Evolutionary conservation across 2,329 filamentous ascomycete genomes (phyloP).

Genomic region (Fusarium sp.): DNA sequence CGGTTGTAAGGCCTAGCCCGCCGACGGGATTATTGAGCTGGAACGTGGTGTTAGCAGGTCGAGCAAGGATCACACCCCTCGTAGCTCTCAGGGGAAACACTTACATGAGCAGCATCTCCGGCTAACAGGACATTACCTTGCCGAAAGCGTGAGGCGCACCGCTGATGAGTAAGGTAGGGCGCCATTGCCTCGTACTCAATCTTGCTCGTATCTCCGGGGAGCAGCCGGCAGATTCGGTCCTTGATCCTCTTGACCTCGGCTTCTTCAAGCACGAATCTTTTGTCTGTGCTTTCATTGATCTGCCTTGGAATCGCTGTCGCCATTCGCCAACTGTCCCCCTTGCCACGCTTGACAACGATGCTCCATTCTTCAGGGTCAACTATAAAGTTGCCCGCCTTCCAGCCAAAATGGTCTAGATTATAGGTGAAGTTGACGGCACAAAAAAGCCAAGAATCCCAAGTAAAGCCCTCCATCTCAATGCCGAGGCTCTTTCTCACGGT

Average conservation of each 20-base stretch:
- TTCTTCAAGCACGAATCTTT: not conserved
- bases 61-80: not conserved
- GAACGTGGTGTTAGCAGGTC: not conserved
- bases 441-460: not conserved
- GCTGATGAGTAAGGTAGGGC: not conserved
- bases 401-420: not conserved
- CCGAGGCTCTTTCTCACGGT: not conserved
- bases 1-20: not conserved
- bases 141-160: not conserved
- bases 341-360: not conserved
- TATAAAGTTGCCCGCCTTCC: not conserved
- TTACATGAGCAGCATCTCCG: conserved; percentile 2
- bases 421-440: not conserved
- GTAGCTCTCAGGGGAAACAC: not conserved
- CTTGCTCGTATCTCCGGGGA: not conserved
- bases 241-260: not conserved
- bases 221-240: not conserved
- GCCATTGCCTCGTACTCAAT: conserved; percentile 1
- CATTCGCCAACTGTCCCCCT: not conserved
- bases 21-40: not conserved
- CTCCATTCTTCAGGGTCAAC: not conserved
- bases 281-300: not conserved
- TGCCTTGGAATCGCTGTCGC: not conserved
- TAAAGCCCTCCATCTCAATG: not conserved
- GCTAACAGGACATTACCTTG: not conserved